phyloP scores from a whole-genome alignment of 192 early-diverging fungal genomes.

The Gamsiella multidivaricata region DNA sequence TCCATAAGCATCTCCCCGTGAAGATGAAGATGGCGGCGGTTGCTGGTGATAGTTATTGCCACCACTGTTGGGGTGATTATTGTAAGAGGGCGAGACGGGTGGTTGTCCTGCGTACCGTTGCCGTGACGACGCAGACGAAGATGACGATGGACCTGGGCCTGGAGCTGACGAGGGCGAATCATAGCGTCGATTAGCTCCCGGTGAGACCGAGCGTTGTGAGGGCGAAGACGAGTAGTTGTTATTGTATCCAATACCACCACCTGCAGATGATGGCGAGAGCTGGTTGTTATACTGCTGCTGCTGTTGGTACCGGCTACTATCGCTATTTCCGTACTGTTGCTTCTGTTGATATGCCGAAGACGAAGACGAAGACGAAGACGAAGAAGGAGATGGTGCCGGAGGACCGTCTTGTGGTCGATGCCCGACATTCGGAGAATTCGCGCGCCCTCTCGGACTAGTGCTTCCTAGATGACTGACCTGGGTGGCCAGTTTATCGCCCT shows the following conservation, averaged over 20 bases:
- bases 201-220: slow-evolving; percentile 26
- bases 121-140: slow-evolving; percentile 3
- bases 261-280: slow-evolving; percentile 24
- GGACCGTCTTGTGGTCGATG: slow-evolving; percentile 12
- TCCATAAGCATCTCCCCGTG: neutral
- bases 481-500: slow-evolving; percentile 25
- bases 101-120: slow-evolving; percentile 2
- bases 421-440: slow-evolving; percentile 28
- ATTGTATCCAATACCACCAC: neutral
- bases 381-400: neutral
- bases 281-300: slow-evolving; percentile 15
- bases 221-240: slow-evolving; percentile 13
- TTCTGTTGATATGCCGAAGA: neutral
- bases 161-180: slow-evolving; percentile 18
- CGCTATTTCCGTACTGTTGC: slow-evolving; percentile 13
- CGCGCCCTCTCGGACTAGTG: slow-evolving; percentile 26
- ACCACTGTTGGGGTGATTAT: slow-evolving; percentile 9
- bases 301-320: neutral
- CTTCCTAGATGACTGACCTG: slow-evolving; percentile 51
- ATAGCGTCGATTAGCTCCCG: slow-evolving; percentile 22
- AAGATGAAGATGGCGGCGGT: slow-evolving; percentile 1
- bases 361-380: slow-evolving; percentile 1
- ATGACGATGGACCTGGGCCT: neutral
- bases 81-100: slow-evolving; percentile 1
- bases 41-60: neutral